Evolutionary conservation across 768 basidiomycete species (phyloP), one percentile per base, ranked within the genome.

Genomic region (Calocera viscosa): DNA sequence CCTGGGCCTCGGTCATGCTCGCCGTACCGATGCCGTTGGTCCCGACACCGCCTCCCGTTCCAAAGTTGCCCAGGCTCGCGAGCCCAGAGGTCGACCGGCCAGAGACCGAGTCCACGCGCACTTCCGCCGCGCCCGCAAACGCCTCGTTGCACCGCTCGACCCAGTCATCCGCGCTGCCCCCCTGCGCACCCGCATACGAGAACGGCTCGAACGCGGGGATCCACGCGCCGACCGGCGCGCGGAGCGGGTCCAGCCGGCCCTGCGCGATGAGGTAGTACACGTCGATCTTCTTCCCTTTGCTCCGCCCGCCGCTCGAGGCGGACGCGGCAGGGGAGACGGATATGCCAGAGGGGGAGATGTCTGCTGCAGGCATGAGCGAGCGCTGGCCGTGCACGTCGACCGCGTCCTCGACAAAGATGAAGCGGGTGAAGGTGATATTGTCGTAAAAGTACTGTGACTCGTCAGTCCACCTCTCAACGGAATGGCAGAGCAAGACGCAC

Each of bases 371-470:
- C 33, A 78, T 69, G 63, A 81, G 71, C n/a, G 80, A 80, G 35
- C 78, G 79, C 69, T 84, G 82, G 32, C 82, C 83, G 70, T 83
- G 86, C 24, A 83, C 80, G 70, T 94, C 91, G 49, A 86, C 71
- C 14, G 90, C 88, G 73, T 95, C 93, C 74, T 97, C 96, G 69
- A 97, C 89, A 71, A 94, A 97, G 65, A 97, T 90, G 77, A 98
- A 99, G 0, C 94, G 95, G 30, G 91, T 90, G 75, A 93, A 94
- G 22, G 93, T 85, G 67, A 94, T 94, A 72, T 99, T 97, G 77
- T 99, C 96, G 74, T 88, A 98, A 74, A 93, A 94, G 71, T 88
- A 94, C 92, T 96, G 70, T 1, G 34, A 64, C 8, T 39, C 34
- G 35, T 1, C 10, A 28, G 34, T 41, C n/a, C 47, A 49, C 64